Conservation (phyloP, 139 green algal species). For the Closterium sp. region DNA sequence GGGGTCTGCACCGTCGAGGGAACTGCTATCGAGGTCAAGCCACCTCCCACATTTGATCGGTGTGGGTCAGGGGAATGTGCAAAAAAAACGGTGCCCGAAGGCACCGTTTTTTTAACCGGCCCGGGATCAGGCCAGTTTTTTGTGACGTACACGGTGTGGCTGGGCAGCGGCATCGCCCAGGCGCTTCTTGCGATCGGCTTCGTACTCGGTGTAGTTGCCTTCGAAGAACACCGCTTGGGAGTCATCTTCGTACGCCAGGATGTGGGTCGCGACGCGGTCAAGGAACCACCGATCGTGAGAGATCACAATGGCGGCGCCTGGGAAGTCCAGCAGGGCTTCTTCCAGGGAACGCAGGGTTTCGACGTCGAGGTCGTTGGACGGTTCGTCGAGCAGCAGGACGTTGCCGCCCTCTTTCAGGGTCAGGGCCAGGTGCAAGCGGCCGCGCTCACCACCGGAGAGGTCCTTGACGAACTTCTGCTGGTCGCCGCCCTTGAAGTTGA, state of each 20-base stretch:
- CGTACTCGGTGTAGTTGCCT: slow-evolving; percentile 64
- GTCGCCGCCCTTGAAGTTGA: slow-evolving; percentile 78
- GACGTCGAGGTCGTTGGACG: slow-evolving; percentile 76
- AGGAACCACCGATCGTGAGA: slow-evolving; percentile 81
- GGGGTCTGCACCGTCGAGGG: no score
- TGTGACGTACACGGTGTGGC: no score
- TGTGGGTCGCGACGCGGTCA: slow-evolving; percentile 75
- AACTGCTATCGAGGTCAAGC: no score
- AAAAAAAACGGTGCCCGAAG: no score
- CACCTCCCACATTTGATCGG: no score
- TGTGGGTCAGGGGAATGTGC: no score
- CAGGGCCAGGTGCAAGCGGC: slow-evolving; percentile 68
- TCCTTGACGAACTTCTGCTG: slow-evolving; percentile 50
- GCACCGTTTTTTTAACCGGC: no score
- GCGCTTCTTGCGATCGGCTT: slow-evolving; percentile 60
- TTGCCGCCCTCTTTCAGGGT: slow-evolving; percentile 73
- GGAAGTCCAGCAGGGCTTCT: slow-evolving; percentile 60
- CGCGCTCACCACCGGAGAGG: neutral
- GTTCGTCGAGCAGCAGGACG: slow-evolving; percentile 75
- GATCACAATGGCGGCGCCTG: slow-evolving; percentile 66
- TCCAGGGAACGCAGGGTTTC: slow-evolving; percentile 67
- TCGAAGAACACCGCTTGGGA: slow-evolving; percentile 63
- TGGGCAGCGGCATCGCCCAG: slow-evolving; percentile 42
- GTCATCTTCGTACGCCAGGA: slow-evolving; percentile 83
- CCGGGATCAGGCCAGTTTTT: no score